Evolutionary conservation across 2,329 filamentous ascomycete genomes (phyloP), one percentile per base, ranked within the genome.

Genomic region (Diaporthe capsici): DNA sequence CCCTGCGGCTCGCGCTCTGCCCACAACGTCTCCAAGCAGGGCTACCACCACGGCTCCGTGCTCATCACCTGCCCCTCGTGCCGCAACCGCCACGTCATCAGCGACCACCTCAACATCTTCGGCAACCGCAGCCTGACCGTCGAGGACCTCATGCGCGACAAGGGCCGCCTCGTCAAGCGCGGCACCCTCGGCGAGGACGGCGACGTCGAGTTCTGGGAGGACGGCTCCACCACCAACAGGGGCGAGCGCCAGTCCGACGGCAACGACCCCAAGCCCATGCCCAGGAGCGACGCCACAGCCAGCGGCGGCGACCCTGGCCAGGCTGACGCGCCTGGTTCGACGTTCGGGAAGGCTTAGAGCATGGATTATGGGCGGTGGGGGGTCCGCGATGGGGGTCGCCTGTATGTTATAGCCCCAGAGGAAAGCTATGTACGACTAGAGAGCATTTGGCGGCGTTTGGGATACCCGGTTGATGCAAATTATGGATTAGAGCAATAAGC

Each of bases 181-280:
- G 94, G 94, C 25, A 91, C 90, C 39, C 82, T 96, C 44, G 91
- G 93, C 71, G 90, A 92, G 78, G 92, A 96, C 79, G 95, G 95
- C n/a, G 94, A 98, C 82, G 86, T 98, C 65, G 96, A 98, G 83
- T 97, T 98, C 79, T 98, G 95, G 93, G 93, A 94, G 42, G 94
- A 98, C 78, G 91, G 92, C 22, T 85, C 86, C 3, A 83, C 84
- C n/a, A 86, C 82, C 47, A 71, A 72, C 67, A 77, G 82, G 70
- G 77, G 77, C 57, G 68, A 79, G 68, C 76, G 80, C 58, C 72
- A 76, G 47, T 78, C 78, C 34, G 78, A 78, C 39, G 77, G 79
- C 25, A 77, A 71, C 44, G 77, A 42, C 12, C 77, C 78, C 39
- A 53, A 74, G 53, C 42, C 58, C 47, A 71, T 65, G 47, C 25